Conservation (phyloP, 257 asterid genomes). For the Cinchona pubescens region DNA sequence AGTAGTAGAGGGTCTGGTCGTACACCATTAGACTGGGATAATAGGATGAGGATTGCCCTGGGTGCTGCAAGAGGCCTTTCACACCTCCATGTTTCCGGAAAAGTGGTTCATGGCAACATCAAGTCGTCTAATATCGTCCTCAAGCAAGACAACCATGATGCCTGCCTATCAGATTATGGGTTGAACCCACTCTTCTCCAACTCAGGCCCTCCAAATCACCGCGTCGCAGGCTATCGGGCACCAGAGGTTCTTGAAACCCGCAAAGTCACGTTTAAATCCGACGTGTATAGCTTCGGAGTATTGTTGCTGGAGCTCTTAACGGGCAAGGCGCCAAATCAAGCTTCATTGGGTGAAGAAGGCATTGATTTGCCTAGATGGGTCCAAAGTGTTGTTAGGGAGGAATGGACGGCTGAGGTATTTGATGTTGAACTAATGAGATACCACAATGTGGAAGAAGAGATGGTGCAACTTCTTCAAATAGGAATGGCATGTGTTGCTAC, state of each 20-base stretch:
- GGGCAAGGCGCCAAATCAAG: conserved; percentile 92
- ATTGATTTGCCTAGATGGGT: conserved; percentile 97
- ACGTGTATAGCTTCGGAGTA: conserved; percentile 88
- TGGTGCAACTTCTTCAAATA: conserved; percentile 94
- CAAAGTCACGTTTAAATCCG: conserved; percentile 70
- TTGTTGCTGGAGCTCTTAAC: conserved; percentile 73
- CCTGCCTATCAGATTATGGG: conserved; percentile 77
- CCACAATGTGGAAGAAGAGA: conserved; percentile 92
- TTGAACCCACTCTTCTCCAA: conserved; percentile 69
- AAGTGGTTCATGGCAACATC: conserved; percentile 85
- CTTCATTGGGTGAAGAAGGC: conserved; percentile 91
- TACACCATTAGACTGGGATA: conserved; percentile 94
- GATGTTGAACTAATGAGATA: conserved; percentile 93
- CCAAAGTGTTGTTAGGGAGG: conserved; percentile 92
- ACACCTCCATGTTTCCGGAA: conserved; percentile 68
- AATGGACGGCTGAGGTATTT: conserved; percentile 97
- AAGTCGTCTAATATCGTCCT: conserved; percentile 90
- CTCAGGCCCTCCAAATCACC: conserved; percentile 65
- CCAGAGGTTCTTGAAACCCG: conserved; percentile 91
- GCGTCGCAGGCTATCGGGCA: conserved; percentile 85
- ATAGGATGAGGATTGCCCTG: conserved; percentile 64
- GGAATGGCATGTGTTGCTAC: conserved; percentile 88
- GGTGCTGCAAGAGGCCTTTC: conserved; percentile 80
- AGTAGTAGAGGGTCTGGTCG: conserved; percentile 99
- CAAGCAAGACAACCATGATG: conserved; percentile 56